Evolutionary conservation across 73 alveolate species (phyloP), one percentile per base, ranked within the genome.

Genomic region (Stentor coeruleus): DNA sequence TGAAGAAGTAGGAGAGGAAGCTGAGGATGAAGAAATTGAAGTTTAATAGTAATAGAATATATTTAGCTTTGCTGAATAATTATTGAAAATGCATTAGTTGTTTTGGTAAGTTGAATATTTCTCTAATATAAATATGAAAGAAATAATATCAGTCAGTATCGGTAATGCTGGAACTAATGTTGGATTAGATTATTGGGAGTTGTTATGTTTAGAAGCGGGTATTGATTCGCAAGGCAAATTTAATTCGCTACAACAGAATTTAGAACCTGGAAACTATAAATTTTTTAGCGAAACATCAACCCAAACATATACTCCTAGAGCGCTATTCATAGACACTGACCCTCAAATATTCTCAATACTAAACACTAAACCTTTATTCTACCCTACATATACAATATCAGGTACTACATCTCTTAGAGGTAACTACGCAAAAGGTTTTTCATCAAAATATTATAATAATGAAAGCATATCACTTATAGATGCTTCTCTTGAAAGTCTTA

Each of bases 371-470:
- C n/a, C n/a, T n/a, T n/a, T n/a, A n/a, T n/a, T n/a, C n/a, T n/a
- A n/a, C n/a, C n/a, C n/a, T n/a, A n/a, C n/a, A n/a, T n/a, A n/a
- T n/a, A n/a, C n/a, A n/a, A n/a, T n/a, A n/a, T n/a, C n/a, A n/a
- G n/a, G n/a, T n/a, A n/a, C n/a, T n/a, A n/a, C n/a, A n/a, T n/a
- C n/a, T n/a, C 94, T 95, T 0, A 96, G 98, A 35, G 99, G 98
- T 14, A 96, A 96, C 86, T 91, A 93, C 89, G n/a, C n/a, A n/a
- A n/a, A n/a, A n/a, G n/a, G n/a, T n/a, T n/a, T n/a, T n/a, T 96
- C 97, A 96, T 98, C 98, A 14, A 85, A 89, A 75, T 98, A 98
- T 0, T 93, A 92, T 82, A 87, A 89, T 75, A 94, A 81, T 55
- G 91, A 92, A 86, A 97, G 99, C 39, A 90, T 93, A 11, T 76